phyloP scores from a whole-genome alignment of 805 yeast genomes.

The Kuraishia molischiana region DNA sequence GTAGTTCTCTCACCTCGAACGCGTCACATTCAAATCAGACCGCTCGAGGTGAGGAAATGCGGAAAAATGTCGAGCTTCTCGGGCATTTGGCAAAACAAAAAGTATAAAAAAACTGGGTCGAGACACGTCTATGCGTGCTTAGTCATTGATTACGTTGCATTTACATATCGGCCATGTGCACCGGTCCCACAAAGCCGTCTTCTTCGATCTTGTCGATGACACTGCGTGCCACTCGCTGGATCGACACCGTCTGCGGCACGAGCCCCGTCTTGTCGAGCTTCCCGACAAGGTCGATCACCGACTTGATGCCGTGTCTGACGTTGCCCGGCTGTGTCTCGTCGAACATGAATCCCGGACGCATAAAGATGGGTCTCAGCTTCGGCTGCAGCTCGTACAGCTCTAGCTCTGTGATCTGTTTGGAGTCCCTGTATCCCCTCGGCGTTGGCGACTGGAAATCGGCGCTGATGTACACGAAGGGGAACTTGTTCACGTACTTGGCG shows the following conservation, averaged over 20 bases:
- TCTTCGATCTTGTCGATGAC: slow-evolving; percentile 47
- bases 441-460: slow-evolving; percentile 69
- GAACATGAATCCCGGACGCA: slow-evolving; percentile 81
- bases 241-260: slow-evolving; percentile 54
- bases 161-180: slow-evolving; percentile 43
- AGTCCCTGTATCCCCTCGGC: slow-evolving; percentile 61
- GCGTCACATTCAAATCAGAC: too few relatives aligned
- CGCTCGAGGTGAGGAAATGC: too few relatives aligned
- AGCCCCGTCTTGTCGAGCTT: slow-evolving; percentile 32
- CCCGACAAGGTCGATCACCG: slow-evolving; percentile 31
- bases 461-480: slow-evolving; percentile 61
- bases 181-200: slow-evolving; percentile 42
- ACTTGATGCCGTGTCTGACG: slow-evolving; percentile 30
- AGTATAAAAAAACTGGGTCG: too few relatives aligned
- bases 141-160: too few relatives aligned
- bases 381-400: slow-evolving; percentile 31
- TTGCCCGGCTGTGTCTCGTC: slow-evolving; percentile 31
- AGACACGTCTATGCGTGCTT: too few relatives aligned
- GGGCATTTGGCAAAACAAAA: too few relatives aligned
- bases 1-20: too few relatives aligned
- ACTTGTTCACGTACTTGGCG: slow-evolving; percentile 9
- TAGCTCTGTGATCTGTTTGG: slow-evolving; percentile 72
- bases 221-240: slow-evolving; percentile 57
- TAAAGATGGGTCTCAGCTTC: slow-evolving; percentile 47
- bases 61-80: too few relatives aligned